A percentile compares a stretch with the other conserved stretches of the same genome.
phyloP scores from a whole-genome alignment of 1,284 basidiomycete genomes.

The Paramarasmius palmivorus region DNA sequence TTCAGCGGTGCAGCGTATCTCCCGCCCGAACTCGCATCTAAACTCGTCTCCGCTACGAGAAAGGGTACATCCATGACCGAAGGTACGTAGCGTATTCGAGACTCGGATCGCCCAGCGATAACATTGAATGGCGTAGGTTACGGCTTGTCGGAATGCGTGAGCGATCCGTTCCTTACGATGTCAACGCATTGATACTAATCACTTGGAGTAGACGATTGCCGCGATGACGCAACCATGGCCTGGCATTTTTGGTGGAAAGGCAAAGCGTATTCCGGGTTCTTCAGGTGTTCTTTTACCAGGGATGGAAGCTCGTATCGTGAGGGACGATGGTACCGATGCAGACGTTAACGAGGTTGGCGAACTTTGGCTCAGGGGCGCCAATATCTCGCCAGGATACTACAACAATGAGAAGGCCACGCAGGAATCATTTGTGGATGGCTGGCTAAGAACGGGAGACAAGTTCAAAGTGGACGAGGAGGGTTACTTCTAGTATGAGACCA shows the following conservation, averaged over 20 bases:
- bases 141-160: slow-evolving; percentile 74
- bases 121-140: slow-evolving; percentile 47
- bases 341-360: slow-evolving; percentile 63
- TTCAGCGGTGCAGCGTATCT: slow-evolving; percentile 68
- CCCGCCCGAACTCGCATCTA: slow-evolving; percentile 50
- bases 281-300: slow-evolving; percentile 64
- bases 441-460: slow-evolving; percentile 73
- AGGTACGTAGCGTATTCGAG: slow-evolving; percentile 38
- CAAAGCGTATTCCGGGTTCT: slow-evolving; percentile 41
- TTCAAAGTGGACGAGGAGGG: slow-evolving; percentile 60
- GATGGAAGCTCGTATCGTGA: slow-evolving; percentile 59
- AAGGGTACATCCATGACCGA: slow-evolving; percentile 38
- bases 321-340: slow-evolving; percentile 60
- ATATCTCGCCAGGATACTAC: slow-evolving; percentile 68
- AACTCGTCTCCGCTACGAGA: slow-evolving; percentile 39
- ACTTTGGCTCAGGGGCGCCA: slow-evolving; percentile 54
- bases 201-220: slow-evolving; percentile 51
- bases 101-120: slow-evolving; percentile 6
- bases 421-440: slow-evolving; percentile 68
- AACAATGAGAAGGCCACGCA: slow-evolving; percentile 64
- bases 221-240: slow-evolving; percentile 46
- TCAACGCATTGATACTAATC: slow-evolving; percentile 3
- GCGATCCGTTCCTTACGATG: slow-evolving; percentile 21
- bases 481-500: slow-evolving; percentile 58
- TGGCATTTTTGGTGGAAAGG: slow-evolving; percentile 46